Base-by-base conservation (phyloP, 2,329 filamentous ascomycete species). In the Fusarium sacchari region DNA sequence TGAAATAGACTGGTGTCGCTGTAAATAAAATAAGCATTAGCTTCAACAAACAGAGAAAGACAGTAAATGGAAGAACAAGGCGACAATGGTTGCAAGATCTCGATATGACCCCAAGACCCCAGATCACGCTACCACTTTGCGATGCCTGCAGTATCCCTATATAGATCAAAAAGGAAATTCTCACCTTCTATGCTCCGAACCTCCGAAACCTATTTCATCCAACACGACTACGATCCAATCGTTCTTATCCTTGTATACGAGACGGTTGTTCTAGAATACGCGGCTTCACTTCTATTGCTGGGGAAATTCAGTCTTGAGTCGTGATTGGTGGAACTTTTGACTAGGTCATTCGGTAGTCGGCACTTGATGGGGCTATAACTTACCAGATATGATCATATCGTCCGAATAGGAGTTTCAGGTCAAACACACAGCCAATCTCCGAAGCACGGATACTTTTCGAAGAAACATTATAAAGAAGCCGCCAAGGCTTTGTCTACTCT, bases 381-480 rank as follows among this genome's bases (percentile, higher is more conserved):
- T 70, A 49, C 70, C 69, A 44, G 40, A 72, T 66, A 32, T 37
- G 60, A 70, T 62, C 10, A 37, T 56, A 43, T 64, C 32, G 58
- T 26, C 57, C 69, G 64, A 53, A 32, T 56, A 30, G 30, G 36
- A 24, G 70, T 72, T 73, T 72, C 69, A 73, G 46, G 64, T 65
- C n/a, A 39, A 50, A 53, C 43, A 56, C 24, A 39, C 57, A 53
- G 47, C 30, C 62, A 62, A 71, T 53, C 26, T 56, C 28, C 47
- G 64, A 42, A 37, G 39, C 64, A 47, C 28, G 53, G 43, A 52
- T 60, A 36, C 36, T 28, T 32, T 28, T 7, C 13, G 15, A 1
- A 12, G 43, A 46, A 22, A 24, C 22, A 32, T 39, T 63, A 72
- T 72, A 72, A 53, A 44, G 43, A 50, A 24, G 24, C 42, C 43